Conservation (phyloP, 2,329 filamentous ascomycete genomes). For the Claviceps maximensis region DNA sequence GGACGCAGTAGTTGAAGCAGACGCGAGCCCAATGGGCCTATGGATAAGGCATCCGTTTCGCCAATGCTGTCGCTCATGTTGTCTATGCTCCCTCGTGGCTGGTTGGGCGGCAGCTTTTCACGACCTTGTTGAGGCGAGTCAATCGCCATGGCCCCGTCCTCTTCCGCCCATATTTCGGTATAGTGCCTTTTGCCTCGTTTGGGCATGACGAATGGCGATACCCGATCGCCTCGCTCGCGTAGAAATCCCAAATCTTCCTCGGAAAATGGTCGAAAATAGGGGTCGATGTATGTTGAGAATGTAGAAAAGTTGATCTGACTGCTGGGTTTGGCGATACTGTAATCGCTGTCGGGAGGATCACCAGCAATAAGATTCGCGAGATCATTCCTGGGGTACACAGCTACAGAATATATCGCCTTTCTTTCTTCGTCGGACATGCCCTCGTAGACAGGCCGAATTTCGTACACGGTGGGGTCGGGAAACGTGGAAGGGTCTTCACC, state of each 20-base stretch:
- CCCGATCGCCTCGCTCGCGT: constrained; percentile 75
- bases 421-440: constrained; percentile 77
- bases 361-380: constrained; percentile 78
- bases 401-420: constrained; percentile 78
- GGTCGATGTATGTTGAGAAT: constrained; percentile 85
- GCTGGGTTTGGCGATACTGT: constrained; percentile 82
- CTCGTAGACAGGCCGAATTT: constrained; percentile 63
- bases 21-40: constrained; percentile 73
- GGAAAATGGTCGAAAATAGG: constrained; percentile 76
- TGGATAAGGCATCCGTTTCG: constrained; percentile 79
- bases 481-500: constrained; percentile 88
- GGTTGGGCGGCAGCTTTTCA: constrained; percentile 63
- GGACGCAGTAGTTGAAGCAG: constrained; percentile 71
- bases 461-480: constrained; percentile 82
- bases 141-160: constrained; percentile 68
- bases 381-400: constrained; percentile 67
- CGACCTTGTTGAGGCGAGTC: constrained; percentile 49
- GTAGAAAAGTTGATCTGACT: constrained; percentile 91
- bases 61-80: constrained; percentile 75
- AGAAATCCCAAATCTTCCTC: constrained; percentile 93
- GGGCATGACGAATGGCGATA: constrained; percentile 74
- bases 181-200: constrained; percentile 76
- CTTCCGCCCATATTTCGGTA: constrained; percentile 83
- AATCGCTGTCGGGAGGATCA: constrained; percentile 84
- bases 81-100: constrained; percentile 74